Base-by-base conservation (phyloP, 2,329 filamentous ascomycete species). In the Apiospora phragmitis region DNA sequence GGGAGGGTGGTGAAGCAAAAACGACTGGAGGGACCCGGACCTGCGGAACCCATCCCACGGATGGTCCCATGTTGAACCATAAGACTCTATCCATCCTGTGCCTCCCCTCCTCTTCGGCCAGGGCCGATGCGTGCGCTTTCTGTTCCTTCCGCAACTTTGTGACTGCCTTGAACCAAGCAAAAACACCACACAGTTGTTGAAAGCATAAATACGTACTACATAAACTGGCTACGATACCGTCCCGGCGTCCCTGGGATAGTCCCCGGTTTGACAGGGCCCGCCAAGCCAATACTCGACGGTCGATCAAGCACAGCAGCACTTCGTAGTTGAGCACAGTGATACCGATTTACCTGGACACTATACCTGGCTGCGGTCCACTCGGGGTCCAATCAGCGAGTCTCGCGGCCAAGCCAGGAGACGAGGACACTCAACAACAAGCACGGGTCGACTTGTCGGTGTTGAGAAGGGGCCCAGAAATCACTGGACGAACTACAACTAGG, bases 231-330 rank as follows among this genome's bases (percentile, higher is more conserved):
- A 62, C 55, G 32, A 62, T 62, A 62, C 32, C 55, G 18, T 62
- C 32, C 55, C 55, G 55, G 55, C 32, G 14, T 62, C 24, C 55
- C 55, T 62, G 55, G 55, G 55, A 62, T 62, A 62, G 55, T 38
- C 55, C 55, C 32, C 55, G 55, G 55, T 62, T 62, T n/a, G 55
- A 12, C 18, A 29, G 55, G 32, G 38, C 29, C 42, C 65, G 65
- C 65, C 65, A 47, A 67, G 42, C 42, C 65, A 47, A 67, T 67
- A 67, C 65, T 35, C 42, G 26, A 47, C 65, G 32, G 55, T 24
- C 55, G 55, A 62, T 62, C 55, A 62, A 67, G 65, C 42, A 67
- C 38, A 67, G 65, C 42, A 67, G 65, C 42, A 47, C 45, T 45
- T 67, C 47, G 65, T 62, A 62, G 55, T 67, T 47, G 65, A 42